A percentile compares a stretch with the other conserved stretches of the same genome.
phyloP scores from a whole-genome alignment of 1,284 basidiomycete species.

The Cerrena zonata region DNA sequence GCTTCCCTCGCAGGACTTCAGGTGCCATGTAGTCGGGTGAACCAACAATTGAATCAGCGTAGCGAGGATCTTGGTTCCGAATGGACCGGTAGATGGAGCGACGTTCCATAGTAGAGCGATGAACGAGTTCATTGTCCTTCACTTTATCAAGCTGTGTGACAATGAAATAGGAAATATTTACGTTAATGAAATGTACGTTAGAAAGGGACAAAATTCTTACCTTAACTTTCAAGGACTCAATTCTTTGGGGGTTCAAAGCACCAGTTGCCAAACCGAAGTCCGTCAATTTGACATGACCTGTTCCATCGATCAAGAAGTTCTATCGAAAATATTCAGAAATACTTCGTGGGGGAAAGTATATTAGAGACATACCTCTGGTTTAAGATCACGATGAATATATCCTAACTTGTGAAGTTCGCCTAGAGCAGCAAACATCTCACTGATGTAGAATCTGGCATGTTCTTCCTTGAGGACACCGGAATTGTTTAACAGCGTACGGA shows the following conservation, averaged over 20 bases:
- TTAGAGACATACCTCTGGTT: constrained; percentile 90
- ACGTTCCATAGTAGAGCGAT: constrained; percentile 90
- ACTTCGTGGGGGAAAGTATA: background rate
- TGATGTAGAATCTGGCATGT: constrained; percentile 90
- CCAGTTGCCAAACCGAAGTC: constrained; percentile 98
- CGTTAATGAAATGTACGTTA: background rate
- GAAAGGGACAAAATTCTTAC: constrained; percentile 36
- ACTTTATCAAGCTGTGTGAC: constrained; percentile 83
- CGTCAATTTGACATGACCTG: constrained; percentile 96
- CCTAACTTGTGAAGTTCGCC: constrained; percentile 90
- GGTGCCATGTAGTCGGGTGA: constrained; percentile 96
- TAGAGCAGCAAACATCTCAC: constrained; percentile 91
- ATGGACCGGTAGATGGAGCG: constrained; percentile 93
- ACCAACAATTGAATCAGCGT: constrained; percentile 96
- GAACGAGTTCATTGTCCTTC: constrained; percentile 87
- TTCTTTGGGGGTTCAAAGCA: constrained; percentile 89
- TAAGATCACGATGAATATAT: constrained; percentile 95
- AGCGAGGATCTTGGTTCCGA: constrained; percentile 85
- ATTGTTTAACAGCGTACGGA: constrained; percentile 91
- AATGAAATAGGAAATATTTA: constrained; percentile 2
- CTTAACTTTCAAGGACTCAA: constrained; percentile 91
- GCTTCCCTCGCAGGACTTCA: constrained; percentile 90
- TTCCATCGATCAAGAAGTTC: constrained; percentile 96
- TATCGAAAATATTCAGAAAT: constrained; percentile 26
- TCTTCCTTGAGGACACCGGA: constrained; percentile 94